These are phyloP conservation scores for Pseudomicrostroma phylloplanum DNA, from an alignment of 1,284 basidiomycete species.

Conservation along the genomic window DNA sequence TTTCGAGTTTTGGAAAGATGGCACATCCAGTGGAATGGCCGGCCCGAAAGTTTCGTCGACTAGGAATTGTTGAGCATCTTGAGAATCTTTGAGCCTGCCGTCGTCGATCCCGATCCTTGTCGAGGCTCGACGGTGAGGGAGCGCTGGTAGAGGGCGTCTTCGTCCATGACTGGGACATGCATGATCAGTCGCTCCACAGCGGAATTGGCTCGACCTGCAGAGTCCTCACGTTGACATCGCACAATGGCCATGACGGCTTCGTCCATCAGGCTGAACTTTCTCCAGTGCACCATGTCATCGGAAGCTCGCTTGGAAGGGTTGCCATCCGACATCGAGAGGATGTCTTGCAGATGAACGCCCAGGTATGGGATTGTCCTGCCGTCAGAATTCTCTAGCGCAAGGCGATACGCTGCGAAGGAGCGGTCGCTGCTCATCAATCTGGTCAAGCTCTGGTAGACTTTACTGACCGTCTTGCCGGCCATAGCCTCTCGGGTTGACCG, in stretches of 20 bases:
- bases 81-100: not conserved
- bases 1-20: too few species aligned
- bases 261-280: slow-evolving; percentile 43
- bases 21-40: too few species aligned
- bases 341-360: slow-evolving; percentile 43
- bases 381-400: slow-evolving; percentile 38
- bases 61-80: not conserved
- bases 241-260: slow-evolving; percentile 41
- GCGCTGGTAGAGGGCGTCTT: slow-evolving; percentile 35
- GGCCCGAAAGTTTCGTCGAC: too few species aligned
- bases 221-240: slow-evolving; percentile 34
- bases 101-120: not conserved
- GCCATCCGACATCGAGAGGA: slow-evolving; percentile 40
- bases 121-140: slow-evolving; percentile 32
- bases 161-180: slow-evolving; percentile 34
- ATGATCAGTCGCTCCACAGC: slow-evolving; percentile 30
- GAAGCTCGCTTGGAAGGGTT: slow-evolving; percentile 29
- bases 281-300: slow-evolving; percentile 41
- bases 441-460: slow-evolving; percentile 32
- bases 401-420: slow-evolving; percentile 34
- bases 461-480: slow-evolving; percentile 34
- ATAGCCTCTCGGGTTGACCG: slow-evolving; percentile 35
- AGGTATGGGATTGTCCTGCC: slow-evolving; percentile 42
- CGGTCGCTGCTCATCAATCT: slow-evolving; percentile 38
- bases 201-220: slow-evolving; percentile 14